phyloP scores from a whole-genome alignment of 495 filamentous ascomycete genomes.

The Hypoxylon lienhwacheense region DNA sequence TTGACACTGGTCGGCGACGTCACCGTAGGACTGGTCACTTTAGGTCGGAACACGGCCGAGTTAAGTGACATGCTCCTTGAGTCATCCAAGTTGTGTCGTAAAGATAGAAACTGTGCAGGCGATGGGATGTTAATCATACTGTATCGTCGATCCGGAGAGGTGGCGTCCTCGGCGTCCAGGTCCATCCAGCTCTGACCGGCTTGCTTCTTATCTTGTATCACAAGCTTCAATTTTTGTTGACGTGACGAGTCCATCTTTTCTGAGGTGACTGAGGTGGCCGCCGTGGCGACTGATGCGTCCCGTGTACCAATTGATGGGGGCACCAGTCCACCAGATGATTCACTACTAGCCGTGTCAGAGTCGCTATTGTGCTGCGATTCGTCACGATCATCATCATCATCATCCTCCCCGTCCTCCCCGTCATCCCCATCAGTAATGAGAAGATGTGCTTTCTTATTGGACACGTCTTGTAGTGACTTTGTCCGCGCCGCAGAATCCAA shows the following conservation, averaged over 20 bases:
- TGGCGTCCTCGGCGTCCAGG: constrained; percentile 24
- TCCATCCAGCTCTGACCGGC: constrained; percentile 33
- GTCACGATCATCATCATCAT: too few species aligned
- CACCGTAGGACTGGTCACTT: constrained; percentile 1
- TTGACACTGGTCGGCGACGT: constrained; percentile 10
- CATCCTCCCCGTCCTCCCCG: too few species aligned
- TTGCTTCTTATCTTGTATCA: constrained; percentile 17
- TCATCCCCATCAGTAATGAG: too few species aligned
- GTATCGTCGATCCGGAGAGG: constrained; percentile 26
- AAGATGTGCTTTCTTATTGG: constrained; percentile 30
- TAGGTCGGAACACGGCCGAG: constrained; percentile 15
- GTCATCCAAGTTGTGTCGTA: constrained; percentile 16
- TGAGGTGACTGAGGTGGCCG: constrained; percentile 22
- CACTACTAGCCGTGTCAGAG: constrained; percentile 28
- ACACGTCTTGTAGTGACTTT: constrained; percentile 33
- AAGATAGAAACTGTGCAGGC: constrained; percentile 9
- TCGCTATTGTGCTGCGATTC: constrained; percentile 17
- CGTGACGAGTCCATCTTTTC: constrained; percentile 16
- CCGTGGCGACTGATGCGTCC: constrained; percentile 24
- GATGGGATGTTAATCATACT: constrained; percentile 30
- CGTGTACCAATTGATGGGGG: constrained; percentile 29
- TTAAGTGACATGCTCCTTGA: constrained; percentile 29
- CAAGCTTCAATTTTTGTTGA: constrained; percentile 26
- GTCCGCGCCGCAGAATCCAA: constrained; percentile 16
- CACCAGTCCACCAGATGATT: constrained; percentile 27